These are phyloP conservation scores for Clavispora carvajalis DNA, from an alignment of 805 yeast species.

Conservation along the genomic window DNA sequence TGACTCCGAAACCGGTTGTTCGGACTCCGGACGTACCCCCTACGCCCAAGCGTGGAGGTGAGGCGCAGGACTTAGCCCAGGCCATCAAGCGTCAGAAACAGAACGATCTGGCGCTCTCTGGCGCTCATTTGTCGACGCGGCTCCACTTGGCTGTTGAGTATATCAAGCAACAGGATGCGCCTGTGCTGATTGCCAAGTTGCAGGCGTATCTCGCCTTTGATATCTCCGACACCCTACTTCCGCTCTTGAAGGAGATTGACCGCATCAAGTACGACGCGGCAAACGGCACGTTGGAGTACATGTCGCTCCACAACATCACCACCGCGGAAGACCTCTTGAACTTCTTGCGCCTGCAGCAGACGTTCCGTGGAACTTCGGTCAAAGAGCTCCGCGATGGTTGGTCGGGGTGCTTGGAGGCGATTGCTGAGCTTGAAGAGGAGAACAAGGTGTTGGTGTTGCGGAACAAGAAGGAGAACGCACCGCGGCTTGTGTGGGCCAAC, in stretches of 20 bases:
- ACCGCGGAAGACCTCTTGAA: constrained; percentile 71
- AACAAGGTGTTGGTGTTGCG: constrained; percentile 77
- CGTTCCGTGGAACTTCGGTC: constrained; percentile 83
- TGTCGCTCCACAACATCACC: constrained; percentile 83
- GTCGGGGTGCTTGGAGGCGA: constrained; percentile 80
- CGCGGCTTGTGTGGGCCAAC: constrained; percentile 91
- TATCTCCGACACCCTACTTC: constrained; percentile 58
- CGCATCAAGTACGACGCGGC: constrained; percentile 65
- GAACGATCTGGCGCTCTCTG: constrained; percentile 26
- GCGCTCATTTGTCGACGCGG: constrained; percentile 76
- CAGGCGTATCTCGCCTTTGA: constrained; percentile 61
- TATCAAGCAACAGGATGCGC: constrained; percentile 66
- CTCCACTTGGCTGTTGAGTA: constrained; percentile 88
- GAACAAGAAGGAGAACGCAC: constrained; percentile 88
- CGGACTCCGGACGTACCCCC: constrained; percentile 9
- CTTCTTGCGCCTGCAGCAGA: constrained; percentile 71
- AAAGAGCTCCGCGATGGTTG: constrained; percentile 87
- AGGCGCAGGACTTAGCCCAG: constrained; percentile 24
- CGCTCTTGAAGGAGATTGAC: constrained; percentile 68
- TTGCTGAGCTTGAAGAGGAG: constrained; percentile 71
- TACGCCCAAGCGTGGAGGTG: constrained; percentile 12
- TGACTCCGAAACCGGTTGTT: constrained; percentile 20
- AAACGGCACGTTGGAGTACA: constrained; percentile 70
- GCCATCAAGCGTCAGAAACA: constrained; percentile 31
- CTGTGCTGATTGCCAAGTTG: constrained; percentile 62